These are phyloP conservation scores for Colletotrichum tanaceti DNA, from an alignment of 2,329 filamentous ascomycete genomes.

Conservation along the genomic window DNA sequence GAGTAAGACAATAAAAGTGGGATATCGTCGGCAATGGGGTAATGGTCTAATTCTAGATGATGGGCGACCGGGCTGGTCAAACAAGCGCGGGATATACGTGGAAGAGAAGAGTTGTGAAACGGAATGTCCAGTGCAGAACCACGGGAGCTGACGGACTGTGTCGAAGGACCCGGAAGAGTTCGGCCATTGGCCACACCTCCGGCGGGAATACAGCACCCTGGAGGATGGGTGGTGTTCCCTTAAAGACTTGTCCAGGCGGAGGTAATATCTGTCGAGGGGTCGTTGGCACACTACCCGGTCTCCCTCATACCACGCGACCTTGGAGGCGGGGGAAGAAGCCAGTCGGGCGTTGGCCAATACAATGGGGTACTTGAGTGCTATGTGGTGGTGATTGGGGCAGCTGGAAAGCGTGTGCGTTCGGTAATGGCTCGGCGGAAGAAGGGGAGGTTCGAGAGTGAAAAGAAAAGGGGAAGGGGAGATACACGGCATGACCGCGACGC, in stretches of 20 bases:
- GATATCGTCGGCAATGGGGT: conserved; percentile 23
- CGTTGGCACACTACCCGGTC: background rate
- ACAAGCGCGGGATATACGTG: conserved; percentile 28
- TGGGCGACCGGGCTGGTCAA: conserved; percentile 33
- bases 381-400: background rate
- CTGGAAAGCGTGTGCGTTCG: conserved; percentile 14
- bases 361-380: background rate
- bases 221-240: background rate
- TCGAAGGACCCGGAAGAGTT: conserved; percentile 22
- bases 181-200: conserved; percentile 13
- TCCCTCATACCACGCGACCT: conserved; percentile 4
- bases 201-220: conserved; percentile 16
- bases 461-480: background rate
- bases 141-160: conserved; percentile 28
- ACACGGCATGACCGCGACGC: background rate
- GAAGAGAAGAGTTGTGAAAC: conserved; percentile 21
- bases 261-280: background rate
- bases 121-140: conserved; percentile 30
- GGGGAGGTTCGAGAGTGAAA: background rate
- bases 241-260: background rate
- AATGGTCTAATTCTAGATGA: conserved; percentile 38
- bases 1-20: conserved; percentile 16
- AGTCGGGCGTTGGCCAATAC: background rate
- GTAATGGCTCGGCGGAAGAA: conserved; percentile 26
- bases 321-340: conserved; percentile 7